Evolutionary conservation across 1,284 basidiomycete genomes (phyloP).

Genomic region (Somion occarium): DNA sequence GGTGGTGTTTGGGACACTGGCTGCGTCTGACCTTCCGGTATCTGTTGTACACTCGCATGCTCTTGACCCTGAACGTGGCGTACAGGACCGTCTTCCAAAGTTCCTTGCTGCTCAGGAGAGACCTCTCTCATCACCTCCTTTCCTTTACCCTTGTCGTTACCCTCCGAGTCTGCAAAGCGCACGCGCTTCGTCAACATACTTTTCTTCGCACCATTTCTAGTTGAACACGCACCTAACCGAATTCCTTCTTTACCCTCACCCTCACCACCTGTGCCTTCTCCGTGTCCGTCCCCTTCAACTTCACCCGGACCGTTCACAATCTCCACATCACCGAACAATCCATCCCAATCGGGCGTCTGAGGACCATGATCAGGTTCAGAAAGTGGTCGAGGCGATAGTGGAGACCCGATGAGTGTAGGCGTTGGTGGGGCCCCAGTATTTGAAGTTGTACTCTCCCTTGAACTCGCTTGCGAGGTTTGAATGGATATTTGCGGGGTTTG

Average conservation of each 20-base stretch:
- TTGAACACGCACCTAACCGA: slow-evolving; percentile 10
- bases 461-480: background rate
- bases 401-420: slow-evolving; percentile 14
- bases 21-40: background rate
- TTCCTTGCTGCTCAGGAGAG: background rate
- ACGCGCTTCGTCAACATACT: slow-evolving; percentile 13
- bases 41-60: background rate
- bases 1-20: too few relatives aligned
- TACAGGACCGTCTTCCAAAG: background rate
- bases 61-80: background rate
- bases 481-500: background rate
- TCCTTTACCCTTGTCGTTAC: slow-evolving; percentile 13
- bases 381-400: slow-evolving; percentile 6
- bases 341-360: slow-evolving; percentile 16
- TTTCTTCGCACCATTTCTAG: slow-evolving; percentile 5
- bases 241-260: slow-evolving; percentile 2
- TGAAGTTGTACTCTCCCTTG: background rate
- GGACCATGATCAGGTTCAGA: slow-evolving; percentile 10
- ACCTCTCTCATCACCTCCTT: slow-evolving; percentile 3
- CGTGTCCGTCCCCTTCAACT: background rate
- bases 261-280: background rate
- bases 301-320: slow-evolving; percentile 7
- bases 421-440: slow-evolving; percentile 10
- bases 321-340: slow-evolving; percentile 13
- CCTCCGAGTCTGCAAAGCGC: background rate